Evolutionary conservation across 2,329 filamentous ascomycete genomes (phyloP).

Genomic region (Neofusicoccum umdonicola): DNA sequence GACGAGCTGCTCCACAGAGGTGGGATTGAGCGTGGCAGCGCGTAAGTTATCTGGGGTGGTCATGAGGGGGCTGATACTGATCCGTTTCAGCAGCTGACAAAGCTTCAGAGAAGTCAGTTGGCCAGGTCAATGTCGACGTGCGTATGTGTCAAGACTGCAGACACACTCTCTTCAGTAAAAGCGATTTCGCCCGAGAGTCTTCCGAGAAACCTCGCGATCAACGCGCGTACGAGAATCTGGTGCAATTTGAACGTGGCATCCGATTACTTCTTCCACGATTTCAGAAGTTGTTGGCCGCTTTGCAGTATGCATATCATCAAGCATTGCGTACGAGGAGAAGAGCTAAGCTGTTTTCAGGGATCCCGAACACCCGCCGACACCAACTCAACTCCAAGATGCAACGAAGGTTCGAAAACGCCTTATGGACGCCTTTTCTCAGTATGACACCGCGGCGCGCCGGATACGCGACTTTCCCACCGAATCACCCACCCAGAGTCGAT

Average conservation of each 20-base stretch:
- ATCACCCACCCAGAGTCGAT: conserved; percentile 67
- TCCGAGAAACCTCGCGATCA: conserved; percentile 69
- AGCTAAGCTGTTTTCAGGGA: conserved; percentile 39
- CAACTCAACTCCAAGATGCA: conserved; percentile 76
- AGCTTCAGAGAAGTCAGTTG: conserved; percentile 42
- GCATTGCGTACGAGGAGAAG: background rate
- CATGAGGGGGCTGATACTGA: conserved; percentile 9
- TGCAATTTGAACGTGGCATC: conserved; percentile 87
- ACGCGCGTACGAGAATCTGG: conserved; percentile 76
- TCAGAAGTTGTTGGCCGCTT: conserved; percentile 68
- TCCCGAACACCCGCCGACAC: conserved; percentile 62
- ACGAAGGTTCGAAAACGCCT: conserved; percentile 86
- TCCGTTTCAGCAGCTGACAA: conserved; percentile 27
- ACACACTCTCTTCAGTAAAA: conserved; percentile 66
- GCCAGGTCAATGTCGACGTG: conserved; percentile 70
- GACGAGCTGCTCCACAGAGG: conserved; percentile 80
- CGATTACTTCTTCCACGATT: conserved; percentile 78
- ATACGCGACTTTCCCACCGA: conserved; percentile 75
- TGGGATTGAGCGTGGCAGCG: conserved; percentile 73
- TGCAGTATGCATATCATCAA: conserved; percentile 55
- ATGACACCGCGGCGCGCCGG: conserved; percentile 76
- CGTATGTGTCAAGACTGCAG: conserved; percentile 92
- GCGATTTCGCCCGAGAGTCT: conserved; percentile 73
- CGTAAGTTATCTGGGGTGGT: conserved; percentile 43
- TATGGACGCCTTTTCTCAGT: conserved; percentile 85